These are phyloP conservation scores for Hemileccinum rubropunctum DNA, from an alignment of 768 basidiomycete genomes.

Conservation along the genomic window DNA sequence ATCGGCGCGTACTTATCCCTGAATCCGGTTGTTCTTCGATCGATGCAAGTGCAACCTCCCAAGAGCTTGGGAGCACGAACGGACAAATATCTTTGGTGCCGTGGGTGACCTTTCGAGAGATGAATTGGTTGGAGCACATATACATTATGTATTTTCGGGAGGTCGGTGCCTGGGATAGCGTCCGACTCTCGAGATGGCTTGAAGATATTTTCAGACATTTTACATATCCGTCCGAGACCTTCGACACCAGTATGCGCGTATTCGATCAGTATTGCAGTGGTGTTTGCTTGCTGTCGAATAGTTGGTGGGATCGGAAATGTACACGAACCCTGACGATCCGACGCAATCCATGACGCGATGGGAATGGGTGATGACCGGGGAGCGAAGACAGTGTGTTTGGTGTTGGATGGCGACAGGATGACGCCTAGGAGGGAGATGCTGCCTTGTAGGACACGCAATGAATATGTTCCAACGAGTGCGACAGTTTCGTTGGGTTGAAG, in stretches of 20 bases:
- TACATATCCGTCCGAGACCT: conserved; percentile 60
- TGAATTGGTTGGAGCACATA: conserved; percentile 22
- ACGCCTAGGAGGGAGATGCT: conserved; percentile 58
- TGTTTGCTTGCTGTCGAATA: conserved; percentile 13
- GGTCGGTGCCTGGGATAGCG: conserved; percentile 36
- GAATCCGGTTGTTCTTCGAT: background rate
- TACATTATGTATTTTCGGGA: conserved; percentile 52
- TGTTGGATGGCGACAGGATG: conserved; percentile 39
- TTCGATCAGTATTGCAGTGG: conserved; percentile 54
- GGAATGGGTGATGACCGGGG: conserved; percentile 81
- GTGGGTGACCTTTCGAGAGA: conserved; percentile 20
- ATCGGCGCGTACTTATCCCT: conserved; percentile 33
- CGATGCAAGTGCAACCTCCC: conserved; percentile 30
- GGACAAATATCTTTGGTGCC: conserved; percentile 31
- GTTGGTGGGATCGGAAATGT: conserved; percentile 10
- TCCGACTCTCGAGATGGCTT: conserved; percentile 39
- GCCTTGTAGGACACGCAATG: conserved; percentile 60
- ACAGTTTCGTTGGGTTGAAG: conserved; percentile 51
- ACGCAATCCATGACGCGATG: conserved; percentile 33
- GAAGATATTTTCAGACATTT: conserved; percentile 63
- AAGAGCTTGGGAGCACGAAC: conserved; percentile 37
- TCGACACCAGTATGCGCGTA: conserved; percentile 60
- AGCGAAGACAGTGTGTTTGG: conserved; percentile 59
- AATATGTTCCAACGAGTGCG: conserved; percentile 67
- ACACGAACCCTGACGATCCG: conserved; percentile 11